Conservation (phyloP, 2,329 filamentous ascomycete genomes). For the Phyllosticta paracitricarpa region DNA sequence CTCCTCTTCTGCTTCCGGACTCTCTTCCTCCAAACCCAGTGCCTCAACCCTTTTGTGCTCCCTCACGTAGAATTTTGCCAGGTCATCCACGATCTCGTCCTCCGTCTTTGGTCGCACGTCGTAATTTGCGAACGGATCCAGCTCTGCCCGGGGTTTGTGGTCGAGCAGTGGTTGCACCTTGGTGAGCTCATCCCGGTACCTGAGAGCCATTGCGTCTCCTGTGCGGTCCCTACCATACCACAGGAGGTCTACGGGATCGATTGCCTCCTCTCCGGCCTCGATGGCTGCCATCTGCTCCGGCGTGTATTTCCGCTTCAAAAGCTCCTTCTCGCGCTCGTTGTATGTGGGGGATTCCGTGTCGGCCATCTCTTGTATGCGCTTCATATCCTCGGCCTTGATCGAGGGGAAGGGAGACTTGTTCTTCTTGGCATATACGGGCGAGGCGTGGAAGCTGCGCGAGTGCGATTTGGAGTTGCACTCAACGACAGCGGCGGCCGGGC, state of each 20-base stretch:
- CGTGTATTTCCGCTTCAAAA: slow-evolving; percentile 60
- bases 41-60: slow-evolving; percentile 4
- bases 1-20: slow-evolving; percentile 29
- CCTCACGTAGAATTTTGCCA: slow-evolving; percentile 2
- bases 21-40: not conserved
- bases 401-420: slow-evolving; percentile 34
- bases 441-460: slow-evolving; percentile 33
- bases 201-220: slow-evolving; percentile 48
- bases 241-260: slow-evolving; percentile 64
- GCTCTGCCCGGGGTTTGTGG: slow-evolving; percentile 13
- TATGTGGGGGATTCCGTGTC: slow-evolving; percentile 48
- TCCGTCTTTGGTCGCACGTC: slow-evolving; percentile 18
- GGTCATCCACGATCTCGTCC: slow-evolving; percentile 5
- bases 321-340: slow-evolving; percentile 53
- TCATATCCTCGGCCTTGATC: slow-evolving; percentile 33
- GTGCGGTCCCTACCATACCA: slow-evolving; percentile 66
- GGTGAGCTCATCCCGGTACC: slow-evolving; percentile 72
- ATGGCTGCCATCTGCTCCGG: slow-evolving; percentile 73
- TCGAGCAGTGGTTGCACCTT: slow-evolving; percentile 70
- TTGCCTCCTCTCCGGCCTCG: slow-evolving; percentile 66
- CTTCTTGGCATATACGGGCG: slow-evolving; percentile 21
- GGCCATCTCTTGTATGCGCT: slow-evolving; percentile 13
- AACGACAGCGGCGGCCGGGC: slow-evolving; percentile 16
- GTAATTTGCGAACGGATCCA: slow-evolving; percentile 7
- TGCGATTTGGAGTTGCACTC: slow-evolving; percentile 9